phyloP scores from a whole-genome alignment of 371 early-diverging fungal species.

The Phascolomyces articulosus region DNA sequence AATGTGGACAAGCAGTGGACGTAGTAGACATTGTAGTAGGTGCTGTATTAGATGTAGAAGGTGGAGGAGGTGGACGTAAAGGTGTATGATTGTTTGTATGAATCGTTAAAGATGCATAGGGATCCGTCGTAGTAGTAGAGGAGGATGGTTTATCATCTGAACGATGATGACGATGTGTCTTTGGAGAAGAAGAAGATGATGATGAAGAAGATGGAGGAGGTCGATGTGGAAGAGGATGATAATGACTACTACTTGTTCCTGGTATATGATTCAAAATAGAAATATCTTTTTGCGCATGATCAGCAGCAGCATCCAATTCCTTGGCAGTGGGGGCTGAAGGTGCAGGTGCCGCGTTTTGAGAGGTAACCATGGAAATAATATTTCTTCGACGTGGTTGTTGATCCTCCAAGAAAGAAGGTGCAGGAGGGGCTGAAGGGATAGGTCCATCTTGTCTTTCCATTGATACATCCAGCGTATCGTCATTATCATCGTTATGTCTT shows the following conservation, averaged over 20 bases:
- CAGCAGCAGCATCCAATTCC: conserved; percentile 17
- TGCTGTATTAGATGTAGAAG: not conserved
- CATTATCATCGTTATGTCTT: conserved; percentile 7
- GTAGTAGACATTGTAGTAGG: too few species aligned
- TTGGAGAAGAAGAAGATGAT: not conserved
- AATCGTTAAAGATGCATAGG: too few species aligned
- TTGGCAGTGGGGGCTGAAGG: conserved; percentile 29
- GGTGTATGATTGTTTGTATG: too few species aligned
- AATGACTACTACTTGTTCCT: not conserved
- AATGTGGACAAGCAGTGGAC: conserved; percentile 10
- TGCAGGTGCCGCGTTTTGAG: conserved; percentile 15
- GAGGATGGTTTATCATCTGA: not conserved
- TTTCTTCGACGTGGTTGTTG: conserved; percentile 5
- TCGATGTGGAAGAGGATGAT: not conserved
- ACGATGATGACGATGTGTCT: not conserved
- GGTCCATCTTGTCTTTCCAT: conserved; percentile 1
- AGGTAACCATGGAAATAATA: conserved; percentile 11
- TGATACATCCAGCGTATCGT: conserved; percentile 3
- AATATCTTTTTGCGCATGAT: not conserved
- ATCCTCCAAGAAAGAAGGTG: conserved; percentile 10
- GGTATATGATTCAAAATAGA: too few species aligned
- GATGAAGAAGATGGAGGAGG: not conserved
- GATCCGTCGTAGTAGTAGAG: not conserved
- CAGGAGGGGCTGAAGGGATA: conserved; percentile 15
- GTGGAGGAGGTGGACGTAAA: conserved; percentile 6